Base-by-base conservation (phyloP, 2,329 filamentous ascomycete genomes). In the Cladobotryum protrusum region DNA sequence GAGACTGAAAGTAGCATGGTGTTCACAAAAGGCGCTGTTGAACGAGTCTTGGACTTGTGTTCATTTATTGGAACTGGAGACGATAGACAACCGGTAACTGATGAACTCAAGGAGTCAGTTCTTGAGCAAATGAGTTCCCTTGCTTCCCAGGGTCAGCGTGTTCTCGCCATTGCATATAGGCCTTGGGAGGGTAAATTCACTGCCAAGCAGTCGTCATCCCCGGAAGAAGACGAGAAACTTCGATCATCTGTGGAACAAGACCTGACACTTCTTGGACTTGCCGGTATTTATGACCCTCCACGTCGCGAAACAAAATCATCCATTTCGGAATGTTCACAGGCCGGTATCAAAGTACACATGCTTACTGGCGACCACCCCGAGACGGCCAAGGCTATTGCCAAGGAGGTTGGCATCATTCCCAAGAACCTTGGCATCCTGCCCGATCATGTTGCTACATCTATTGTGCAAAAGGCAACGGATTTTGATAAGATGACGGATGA, bases 271-370 rank as follows among this genome's bases (percentile, higher is more conserved):
- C 78, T 88, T 13, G 91, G 90, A n/a, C 77, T 96, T 9, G 84
- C 87, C 44, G 89, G 89, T 49, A 85, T 95, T 55, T 92, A 93
- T 63, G 89, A 95, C 58, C 89, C 89, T 3, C 89, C 89, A 49
- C 87, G 89, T 2, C 80, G 82, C 2, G 89, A 95, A 69, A 90
- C 89, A 1, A 86, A 84, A 18, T 77, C 75, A 1, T 83, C 87
- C 6, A 87, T 91, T 51, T 73, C 73, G 18, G 78, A 85, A 61
- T 89, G 86, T 60, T 80, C 85, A 48, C 76, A 76, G 42, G 87
- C 87, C 20, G 87, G 87, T 45, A 89, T 91, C 63, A 79, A 78
- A 54, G 87, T 91, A 6, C 86, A 90, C 69, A 91, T 92, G 87
- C 76, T 92, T 32, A 93, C 88, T 18, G 88, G 88, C 51, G 88